A percentile compares a stretch with the other conserved stretches of the same genome.
These are phyloP conservation scores for Davidsoniella virescens DNA, from an alignment of 2,329 filamentous ascomycete genomes.

Conservation along the genomic window DNA sequence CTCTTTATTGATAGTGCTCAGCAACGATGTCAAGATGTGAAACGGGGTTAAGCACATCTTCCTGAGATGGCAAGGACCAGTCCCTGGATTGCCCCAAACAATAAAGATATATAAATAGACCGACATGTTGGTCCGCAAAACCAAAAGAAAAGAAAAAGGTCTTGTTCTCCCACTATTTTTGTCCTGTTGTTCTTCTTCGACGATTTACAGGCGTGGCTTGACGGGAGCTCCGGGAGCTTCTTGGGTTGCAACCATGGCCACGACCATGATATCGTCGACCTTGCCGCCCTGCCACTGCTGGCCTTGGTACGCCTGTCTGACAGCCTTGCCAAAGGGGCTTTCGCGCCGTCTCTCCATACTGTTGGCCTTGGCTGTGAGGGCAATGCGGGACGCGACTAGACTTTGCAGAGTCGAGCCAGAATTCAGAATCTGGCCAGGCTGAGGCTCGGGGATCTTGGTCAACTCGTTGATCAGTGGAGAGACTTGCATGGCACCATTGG, in stretches of 20 bases:
- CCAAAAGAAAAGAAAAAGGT: too few relatives aligned
- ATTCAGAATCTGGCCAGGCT: constrained; percentile 14
- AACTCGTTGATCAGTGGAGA: constrained; percentile 39
- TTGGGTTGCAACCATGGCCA: constrained; percentile 56
- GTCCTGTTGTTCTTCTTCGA: too few relatives aligned
- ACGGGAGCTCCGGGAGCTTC: too few relatives aligned
- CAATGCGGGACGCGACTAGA: constrained; percentile 62
- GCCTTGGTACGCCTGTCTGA: constrained; percentile 70
- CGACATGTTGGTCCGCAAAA: too few relatives aligned
- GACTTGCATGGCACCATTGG: constrained; percentile 43
- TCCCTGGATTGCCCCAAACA: too few relatives aligned
- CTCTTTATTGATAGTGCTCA: too few relatives aligned
- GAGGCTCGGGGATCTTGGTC: constrained; percentile 22
- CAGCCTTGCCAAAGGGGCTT: constrained; percentile 88
- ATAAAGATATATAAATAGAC: too few relatives aligned
- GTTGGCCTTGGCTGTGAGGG: constrained; percentile 66
- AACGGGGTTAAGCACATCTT: too few relatives aligned
- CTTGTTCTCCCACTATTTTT: too few relatives aligned
- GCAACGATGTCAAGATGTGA: too few relatives aligned
- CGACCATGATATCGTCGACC: constrained; percentile 83
- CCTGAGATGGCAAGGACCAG: too few relatives aligned
- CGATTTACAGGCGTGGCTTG: too few relatives aligned
- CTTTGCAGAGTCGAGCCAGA: constrained; percentile 49
- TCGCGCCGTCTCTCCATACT: constrained; percentile 69
- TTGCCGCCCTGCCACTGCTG: constrained; percentile 88